Evolutionary conservation across 805 yeast species (phyloP), one percentile per base, ranked within the genome.

Genomic region (Ogataea kodamae): DNA sequence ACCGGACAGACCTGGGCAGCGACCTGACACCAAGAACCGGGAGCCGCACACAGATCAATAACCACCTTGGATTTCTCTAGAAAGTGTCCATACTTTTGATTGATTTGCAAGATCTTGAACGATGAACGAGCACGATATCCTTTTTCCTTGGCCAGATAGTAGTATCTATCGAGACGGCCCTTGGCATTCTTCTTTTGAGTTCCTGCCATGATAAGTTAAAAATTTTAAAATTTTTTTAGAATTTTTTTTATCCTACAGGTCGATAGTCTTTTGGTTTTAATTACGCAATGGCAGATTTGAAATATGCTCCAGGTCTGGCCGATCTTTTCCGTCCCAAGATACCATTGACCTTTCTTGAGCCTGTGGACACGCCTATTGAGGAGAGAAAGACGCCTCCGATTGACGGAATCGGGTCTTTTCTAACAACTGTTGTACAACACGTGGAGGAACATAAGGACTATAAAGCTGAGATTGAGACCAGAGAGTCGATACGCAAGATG

Each of bases 21-120:
- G 26, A 92, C 97, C 67, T 92, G 98, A 73, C 98, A 92, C 98
- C 98, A 92, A 3, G 97, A 87, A 37, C 98, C 98, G 25, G 97
- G 97, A 8, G 98, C 98, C 34, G 97, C 97, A 80, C 98, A 92
- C 50, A 92, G 70, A 73, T 92, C 98, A 33, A 92, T 85, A 26
- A 92, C 96, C 25, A 92, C 97, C 60, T 87, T 92, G 12, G 96
- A 86, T 56, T 86, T 84, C 50, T 89, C 96, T 33, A 89, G 65
- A 59, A 92, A 92, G 62, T 89, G 96, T 21, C 97, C 97, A 69
- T 78, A 92, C 59, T 92, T 92, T 57, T 92, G 96, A 65, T 92
- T 92, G 42, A 92, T 85, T 61, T 92, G 98, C 40, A 92, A 72
- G 49, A 92, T 74, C 60, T 92, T 92, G 67, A 92, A 92, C 17